These are phyloP conservation scores for Ceratocystis diversiconidia DNA, from an alignment of 2,329 filamentous ascomycete genomes.

Conservation along the genomic window DNA sequence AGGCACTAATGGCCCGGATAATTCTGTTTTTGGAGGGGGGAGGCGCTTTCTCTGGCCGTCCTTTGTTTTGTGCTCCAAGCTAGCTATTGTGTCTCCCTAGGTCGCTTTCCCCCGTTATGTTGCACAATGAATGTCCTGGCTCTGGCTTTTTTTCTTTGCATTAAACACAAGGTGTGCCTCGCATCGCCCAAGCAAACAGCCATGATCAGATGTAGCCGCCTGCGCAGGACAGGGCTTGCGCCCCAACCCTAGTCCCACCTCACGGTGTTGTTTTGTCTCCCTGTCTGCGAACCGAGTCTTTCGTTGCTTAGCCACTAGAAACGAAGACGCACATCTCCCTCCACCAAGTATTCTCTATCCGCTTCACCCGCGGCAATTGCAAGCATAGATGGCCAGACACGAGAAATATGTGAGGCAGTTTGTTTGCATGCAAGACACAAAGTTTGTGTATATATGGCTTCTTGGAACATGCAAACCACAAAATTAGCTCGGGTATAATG, in stretches of 20 bases:
- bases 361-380: background rate
- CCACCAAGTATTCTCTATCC: background rate
- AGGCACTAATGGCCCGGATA: background rate
- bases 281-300: background rate
- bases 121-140: too few species aligned
- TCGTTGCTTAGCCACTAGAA: background rate
- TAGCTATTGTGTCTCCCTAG: background rate
- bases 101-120: too few species aligned
- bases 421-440: background rate
- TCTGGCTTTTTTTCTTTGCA: background rate
- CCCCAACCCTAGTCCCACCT: background rate
- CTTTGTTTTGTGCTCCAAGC: background rate
- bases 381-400: background rate
- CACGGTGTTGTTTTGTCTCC: background rate
- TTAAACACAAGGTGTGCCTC: background rate
- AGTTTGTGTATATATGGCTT: background rate
- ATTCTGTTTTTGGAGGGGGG: background rate
- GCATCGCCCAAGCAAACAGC: background rate
- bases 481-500: background rate
- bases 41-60: background rate
- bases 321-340: background rate
- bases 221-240: background rate
- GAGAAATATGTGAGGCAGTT: background rate
- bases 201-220: background rate
- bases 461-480: background rate